Evolutionary conservation across 2,329 filamentous ascomycete genomes (phyloP), one percentile per base, ranked within the genome.

Genomic region (Neopestalotiopsis sp.): DNA sequence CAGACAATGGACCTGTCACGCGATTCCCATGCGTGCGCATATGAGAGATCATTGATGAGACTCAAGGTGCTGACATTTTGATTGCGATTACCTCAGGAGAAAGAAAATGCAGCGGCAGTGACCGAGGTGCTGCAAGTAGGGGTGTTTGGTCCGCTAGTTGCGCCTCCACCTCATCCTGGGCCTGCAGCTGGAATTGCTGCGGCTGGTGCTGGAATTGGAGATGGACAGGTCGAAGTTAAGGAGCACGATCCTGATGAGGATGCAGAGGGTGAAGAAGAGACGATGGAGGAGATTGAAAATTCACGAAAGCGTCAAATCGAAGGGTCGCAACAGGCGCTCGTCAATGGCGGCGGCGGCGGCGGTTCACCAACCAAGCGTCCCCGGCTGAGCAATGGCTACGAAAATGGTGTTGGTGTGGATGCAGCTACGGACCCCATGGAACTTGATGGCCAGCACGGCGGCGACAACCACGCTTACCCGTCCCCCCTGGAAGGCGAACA

Each of bases 381-480:
- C 73, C 85, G 87, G 76, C 83, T 91, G 75, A 89, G 85, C 81
- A 90, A 90, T 82, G 88, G 88, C 77, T 87, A 85, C 79, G 88
- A 89, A 75, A 65, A 88, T 78, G 83, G 83, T 74, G 45, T 53
- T 78, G 83, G 83, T 61, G 77, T 80, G 75, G 86, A 84, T 78
- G 82, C 85, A 75, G 83, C 85, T 74, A 81, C 84, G 58, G 87
- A 85, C 71, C 85, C 88, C 72, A 90, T 91, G 88, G 88, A 91
- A 72, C 79, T 90, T 71, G 89, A 91, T 78, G 81, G 81, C 53
- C 81, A 80, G 68, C 59, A 76, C 68, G 79, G 79, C 68, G 80
- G 81, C 71, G 81, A 83, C 76, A 88, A 88, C 75, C 88, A 91
- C 78, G 89, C 89, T 74, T 91, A 91, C 75, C 89, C 89, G 66